These are phyloP conservation scores for Solanum chmielewskii DNA, from an alignment of 257 asterid species.

Conservation along the genomic window DNA sequence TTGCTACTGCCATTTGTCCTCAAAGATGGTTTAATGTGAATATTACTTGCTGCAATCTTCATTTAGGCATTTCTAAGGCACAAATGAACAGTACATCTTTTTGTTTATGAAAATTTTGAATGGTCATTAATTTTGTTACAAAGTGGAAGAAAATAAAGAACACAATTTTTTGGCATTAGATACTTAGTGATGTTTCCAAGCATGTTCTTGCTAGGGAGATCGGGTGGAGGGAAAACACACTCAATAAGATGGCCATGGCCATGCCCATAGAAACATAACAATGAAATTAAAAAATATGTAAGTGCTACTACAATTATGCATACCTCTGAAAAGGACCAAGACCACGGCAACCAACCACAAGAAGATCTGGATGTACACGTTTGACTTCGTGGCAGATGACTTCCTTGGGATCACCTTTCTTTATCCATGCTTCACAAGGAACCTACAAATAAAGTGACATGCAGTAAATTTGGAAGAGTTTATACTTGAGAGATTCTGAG, in stretches of 20 bases:
- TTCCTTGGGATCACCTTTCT: constrained; percentile 72
- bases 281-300: not conserved
- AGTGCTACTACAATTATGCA: not conserved
- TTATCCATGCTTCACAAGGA: constrained; percentile 83
- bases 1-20: not conserved
- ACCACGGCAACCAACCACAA: constrained; percentile 83
- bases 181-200: not conserved
- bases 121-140: not conserved
- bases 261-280: not conserved
- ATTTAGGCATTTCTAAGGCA: not conserved
- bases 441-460: constrained; percentile 27
- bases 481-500: not conserved
- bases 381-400: constrained; percentile 62
- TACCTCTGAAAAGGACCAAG: constrained; percentile 89
- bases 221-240: not conserved
- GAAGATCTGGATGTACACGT: constrained; percentile 65
- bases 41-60: not conserved
- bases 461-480: not conserved
- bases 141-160: not conserved
- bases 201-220: not conserved
- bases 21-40: not conserved
- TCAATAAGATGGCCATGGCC: not conserved
- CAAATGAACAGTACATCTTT: not conserved
- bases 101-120: not conserved
- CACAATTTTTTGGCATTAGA: not conserved